A percentile compares a stretch with the other conserved stretches of the same genome.
Evolutionary conservation across 768 basidiomycete genomes (phyloP).

Genomic region (Gymnopilus junonius): DNA sequence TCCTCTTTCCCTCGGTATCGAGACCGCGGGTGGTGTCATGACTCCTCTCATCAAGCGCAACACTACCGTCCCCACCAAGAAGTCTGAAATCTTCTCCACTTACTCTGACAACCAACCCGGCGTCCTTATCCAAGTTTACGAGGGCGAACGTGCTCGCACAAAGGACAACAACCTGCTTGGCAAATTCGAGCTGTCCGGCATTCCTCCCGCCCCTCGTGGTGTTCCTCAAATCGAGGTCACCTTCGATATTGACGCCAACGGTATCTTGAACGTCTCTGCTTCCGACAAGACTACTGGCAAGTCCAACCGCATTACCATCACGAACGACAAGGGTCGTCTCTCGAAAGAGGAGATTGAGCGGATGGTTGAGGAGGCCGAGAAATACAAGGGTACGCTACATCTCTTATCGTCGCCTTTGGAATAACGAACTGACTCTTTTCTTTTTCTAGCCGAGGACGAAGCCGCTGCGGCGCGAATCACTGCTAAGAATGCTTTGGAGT

Average conservation of each 20-base stretch:
- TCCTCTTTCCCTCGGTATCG: conserved; percentile 91
- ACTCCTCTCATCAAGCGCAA: conserved; percentile 98
- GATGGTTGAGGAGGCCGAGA: conserved; percentile 95
- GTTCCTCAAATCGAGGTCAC: conserved; percentile 98
- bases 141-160: conserved; percentile 97
- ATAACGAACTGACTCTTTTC: conserved; percentile 29
- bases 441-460: conserved; percentile 71
- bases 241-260: conserved; percentile 97
- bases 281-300: conserved; percentile 97
- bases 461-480: conserved; percentile 82
- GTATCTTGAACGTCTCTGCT: conserved; percentile 95
- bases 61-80: conserved; percentile 98
- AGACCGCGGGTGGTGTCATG: conserved; percentile 99
- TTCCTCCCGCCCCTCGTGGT: conserved; percentile 96
- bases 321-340: conserved; percentile 95
- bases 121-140: conserved; percentile 97
- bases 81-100: conserved; percentile 98
- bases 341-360: conserved; percentile 98
- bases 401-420: not conserved
- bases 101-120: conserved; percentile 99
- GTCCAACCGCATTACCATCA: conserved; percentile 92
- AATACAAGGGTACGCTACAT: conserved; percentile 65
- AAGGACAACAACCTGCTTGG: conserved; percentile 99
- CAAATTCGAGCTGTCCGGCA: conserved; percentile 97
- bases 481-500: conserved; percentile 92